Evolutionary conservation across 805 yeast species (phyloP).

Genomic region (Zygotorulaspora florentina): DNA sequence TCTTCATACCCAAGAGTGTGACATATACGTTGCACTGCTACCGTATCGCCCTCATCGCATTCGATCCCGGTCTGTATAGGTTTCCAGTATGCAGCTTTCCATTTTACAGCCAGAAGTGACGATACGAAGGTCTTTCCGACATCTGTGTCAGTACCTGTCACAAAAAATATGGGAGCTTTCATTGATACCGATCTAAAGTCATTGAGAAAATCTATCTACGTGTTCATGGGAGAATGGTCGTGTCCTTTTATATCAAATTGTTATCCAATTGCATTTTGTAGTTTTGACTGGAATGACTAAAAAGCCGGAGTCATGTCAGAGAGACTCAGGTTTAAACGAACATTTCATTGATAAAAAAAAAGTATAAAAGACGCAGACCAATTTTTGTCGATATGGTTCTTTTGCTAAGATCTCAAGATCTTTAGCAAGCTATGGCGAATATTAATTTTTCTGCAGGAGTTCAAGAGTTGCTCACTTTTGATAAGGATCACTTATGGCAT

Average conservation of each 20-base stretch:
- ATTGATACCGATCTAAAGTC: slow-evolving; percentile 1
- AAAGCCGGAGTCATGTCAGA: too few species aligned
- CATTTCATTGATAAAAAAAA: too few species aligned
- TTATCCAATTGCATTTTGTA: too few species aligned
- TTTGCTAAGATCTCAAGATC: background rate
- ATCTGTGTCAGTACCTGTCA: slow-evolving; percentile 36
- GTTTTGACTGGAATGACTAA: too few species aligned
- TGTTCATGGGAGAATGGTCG: too few species aligned
- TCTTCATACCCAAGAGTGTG: slow-evolving; percentile 9
- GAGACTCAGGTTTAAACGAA: too few species aligned
- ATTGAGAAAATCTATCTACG: too few species aligned
- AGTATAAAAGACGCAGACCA: too few species aligned
- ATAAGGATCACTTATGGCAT: slow-evolving; percentile 32
- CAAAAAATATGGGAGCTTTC: slow-evolving; percentile 21
- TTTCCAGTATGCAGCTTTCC: slow-evolving; percentile 33
- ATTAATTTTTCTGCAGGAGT: slow-evolving; percentile 4
- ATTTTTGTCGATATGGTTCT: too few species aligned
- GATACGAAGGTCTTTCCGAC: slow-evolving; percentile 34
- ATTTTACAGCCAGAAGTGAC: slow-evolving; percentile 23
- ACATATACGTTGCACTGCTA: slow-evolving; percentile 8
- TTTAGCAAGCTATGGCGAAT: background rate
- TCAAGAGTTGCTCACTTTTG: slow-evolving; percentile 18
- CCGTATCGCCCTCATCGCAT: slow-evolving; percentile 28
- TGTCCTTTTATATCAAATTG: too few species aligned
- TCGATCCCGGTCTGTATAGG: slow-evolving; percentile 34